A percentile compares a stretch with the other conserved stretches of the same genome.
phyloP scores from a whole-genome alignment of 805 yeast genomes.

The Candida tibetensis region DNA sequence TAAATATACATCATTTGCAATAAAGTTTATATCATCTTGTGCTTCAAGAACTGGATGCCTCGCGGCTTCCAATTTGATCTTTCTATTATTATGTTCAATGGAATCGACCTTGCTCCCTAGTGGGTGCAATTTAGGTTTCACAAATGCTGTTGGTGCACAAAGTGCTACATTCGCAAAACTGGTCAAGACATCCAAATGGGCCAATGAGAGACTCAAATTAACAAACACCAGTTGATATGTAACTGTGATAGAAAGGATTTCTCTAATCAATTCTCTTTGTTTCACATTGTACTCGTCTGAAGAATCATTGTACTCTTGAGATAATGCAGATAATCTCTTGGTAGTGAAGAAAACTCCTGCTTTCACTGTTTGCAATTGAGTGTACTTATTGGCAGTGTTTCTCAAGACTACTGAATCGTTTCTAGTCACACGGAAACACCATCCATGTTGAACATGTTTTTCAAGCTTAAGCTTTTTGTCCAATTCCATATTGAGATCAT shows the following conservation, averaged over 20 bases:
- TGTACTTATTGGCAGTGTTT: conserved; percentile 52
- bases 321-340: conserved; percentile 53
- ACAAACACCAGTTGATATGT: conserved; percentile 81
- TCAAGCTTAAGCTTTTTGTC: conserved; percentile 90
- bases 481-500: conserved; percentile 74
- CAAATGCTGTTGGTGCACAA: conserved; percentile 75
- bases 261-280: conserved; percentile 76
- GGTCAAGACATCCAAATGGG: conserved; percentile 78
- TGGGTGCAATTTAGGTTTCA: conserved; percentile 67
- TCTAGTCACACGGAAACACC: conserved; percentile 93
- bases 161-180: conserved; percentile 83
- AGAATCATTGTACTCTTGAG: conserved; percentile 55
- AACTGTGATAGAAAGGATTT: conserved; percentile 74
- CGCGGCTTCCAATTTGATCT: conserved; percentile 62
- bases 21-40: conserved; percentile 87
- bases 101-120: conserved; percentile 32
- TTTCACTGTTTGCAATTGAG: conserved; percentile 85
- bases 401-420: conserved; percentile 82
- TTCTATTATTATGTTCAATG: conserved; percentile 36
- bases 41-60: conserved; percentile 94
- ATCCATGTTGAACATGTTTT: conserved; percentile 82
- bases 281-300: conserved; percentile 68
- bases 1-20: conserved; percentile 82
- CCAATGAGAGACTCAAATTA: conserved; percentile 58
- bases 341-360: conserved; percentile 95